Percentiles rank a stretch among this genome's conserved stretches.
phyloP scores from a whole-genome alignment of 805 yeast species.

The Kuraishia piskuri region DNA sequence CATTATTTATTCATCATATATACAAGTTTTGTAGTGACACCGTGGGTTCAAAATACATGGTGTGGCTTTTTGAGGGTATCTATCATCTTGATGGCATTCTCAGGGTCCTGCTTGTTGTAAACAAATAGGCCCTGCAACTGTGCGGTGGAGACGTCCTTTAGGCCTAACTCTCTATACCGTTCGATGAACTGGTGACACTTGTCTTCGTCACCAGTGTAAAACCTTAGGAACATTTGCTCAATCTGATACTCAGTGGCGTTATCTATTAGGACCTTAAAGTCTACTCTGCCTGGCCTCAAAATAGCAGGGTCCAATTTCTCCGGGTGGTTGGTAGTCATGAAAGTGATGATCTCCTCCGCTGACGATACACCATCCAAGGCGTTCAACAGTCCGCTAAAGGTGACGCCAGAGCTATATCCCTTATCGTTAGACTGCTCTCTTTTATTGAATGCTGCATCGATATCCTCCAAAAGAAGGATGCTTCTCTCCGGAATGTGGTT shows the following conservation, averaged over 20 bases:
- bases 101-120: conserved; percentile 78
- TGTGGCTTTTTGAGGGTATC: conserved; percentile 26
- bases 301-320: conserved; percentile 90
- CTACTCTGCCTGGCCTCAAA: conserved; percentile 91
- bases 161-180: conserved; percentile 35
- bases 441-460: conserved; percentile 90
- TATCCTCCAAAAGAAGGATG: conserved; percentile 78
- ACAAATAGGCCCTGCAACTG: conserved; percentile 94
- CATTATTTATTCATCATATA: not conserved
- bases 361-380: conserved; percentile 97
- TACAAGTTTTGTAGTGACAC: not conserved
- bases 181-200: conserved; percentile 44
- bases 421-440: conserved; percentile 69
- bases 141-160: conserved; percentile 73
- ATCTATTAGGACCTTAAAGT: conserved; percentile 70
- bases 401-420: conserved; percentile 82
- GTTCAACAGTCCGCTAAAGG: conserved; percentile 88
- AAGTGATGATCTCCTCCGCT: conserved; percentile 92
- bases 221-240: conserved; percentile 75
- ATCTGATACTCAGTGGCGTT: conserved; percentile 85
- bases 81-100: conserved; percentile 63
- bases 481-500: conserved; percentile 91
- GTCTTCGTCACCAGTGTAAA: conserved; percentile 57
- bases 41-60: conserved; percentile 2
- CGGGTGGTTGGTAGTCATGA: conserved; percentile 98